Percentiles rank a stretch among this genome's conserved stretches.
Evolutionary conservation across 257 asterid genomes (phyloP).

Genomic region (Gardenia jasminoides): DNA sequence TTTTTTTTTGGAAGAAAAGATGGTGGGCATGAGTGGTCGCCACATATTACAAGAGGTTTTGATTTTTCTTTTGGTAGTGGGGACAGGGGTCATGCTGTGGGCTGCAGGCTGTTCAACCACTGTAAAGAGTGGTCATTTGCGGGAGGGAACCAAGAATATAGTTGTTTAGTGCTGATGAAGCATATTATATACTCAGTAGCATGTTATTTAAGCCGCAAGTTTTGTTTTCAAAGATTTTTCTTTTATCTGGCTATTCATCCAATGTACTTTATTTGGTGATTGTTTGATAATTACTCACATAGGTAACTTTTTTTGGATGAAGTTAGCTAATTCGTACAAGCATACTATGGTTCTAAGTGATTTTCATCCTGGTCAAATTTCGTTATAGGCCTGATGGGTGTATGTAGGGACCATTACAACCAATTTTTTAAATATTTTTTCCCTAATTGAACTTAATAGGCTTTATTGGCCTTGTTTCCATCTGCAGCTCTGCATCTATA

Average conservation of each 20-base stretch:
- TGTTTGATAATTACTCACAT: not conserved
- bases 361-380: not conserved
- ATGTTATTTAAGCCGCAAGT: not conserved
- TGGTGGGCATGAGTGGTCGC: not conserved
- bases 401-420: not conserved
- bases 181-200: not conserved
- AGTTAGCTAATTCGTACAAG: not conserved
- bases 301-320: not conserved
- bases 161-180: not conserved
- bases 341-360: not conserved
- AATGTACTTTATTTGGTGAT: too few species aligned
- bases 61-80: not conserved
- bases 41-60: not conserved
- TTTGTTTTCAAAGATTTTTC: not conserved
- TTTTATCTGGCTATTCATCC: too few species aligned
- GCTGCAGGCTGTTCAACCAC: not conserved
- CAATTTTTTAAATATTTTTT: not conserved
- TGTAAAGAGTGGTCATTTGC: not conserved
- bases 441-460: not conserved
- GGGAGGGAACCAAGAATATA: not conserved
- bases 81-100: not conserved
- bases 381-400: not conserved
- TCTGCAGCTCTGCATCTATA: conserved; percentile 75
- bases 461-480: conserved; percentile 9
- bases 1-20: not conserved